These are phyloP conservation scores for Thuja plicata DNA, from an alignment of 83 land plant genomes.

Conservation along the genomic window DNA sequence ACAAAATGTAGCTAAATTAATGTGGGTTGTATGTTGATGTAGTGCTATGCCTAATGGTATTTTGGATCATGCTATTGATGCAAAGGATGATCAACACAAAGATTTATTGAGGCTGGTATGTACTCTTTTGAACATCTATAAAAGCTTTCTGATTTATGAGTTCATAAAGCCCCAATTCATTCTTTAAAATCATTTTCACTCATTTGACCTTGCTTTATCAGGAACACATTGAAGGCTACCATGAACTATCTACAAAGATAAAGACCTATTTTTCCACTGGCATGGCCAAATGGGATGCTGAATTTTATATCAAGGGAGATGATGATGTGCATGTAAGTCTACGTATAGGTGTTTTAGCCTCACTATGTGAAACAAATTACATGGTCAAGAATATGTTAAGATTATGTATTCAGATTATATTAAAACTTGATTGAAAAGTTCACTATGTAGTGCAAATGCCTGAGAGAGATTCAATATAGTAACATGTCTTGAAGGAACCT, in stretches of 20 bases:
- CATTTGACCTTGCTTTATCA: slow-evolving; percentile 18
- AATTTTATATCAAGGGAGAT: too few species aligned
- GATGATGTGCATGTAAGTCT: slow-evolving; percentile 89
- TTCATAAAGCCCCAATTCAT: background rate
- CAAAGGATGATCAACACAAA: slow-evolving; percentile 48
- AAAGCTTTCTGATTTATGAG: background rate
- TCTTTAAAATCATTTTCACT: background rate
- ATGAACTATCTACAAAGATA: too few species aligned
- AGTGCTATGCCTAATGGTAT: slow-evolving; percentile 69
- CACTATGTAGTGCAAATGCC: background rate
- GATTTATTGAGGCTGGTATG: slow-evolving; percentile 71
- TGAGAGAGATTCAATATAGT: slow-evolving; percentile 11
- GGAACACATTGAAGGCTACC: too few species aligned
- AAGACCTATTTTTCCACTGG: too few species aligned
- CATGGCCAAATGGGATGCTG: too few species aligned
- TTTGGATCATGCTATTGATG: slow-evolving; percentile 51
- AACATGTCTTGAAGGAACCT: too few species aligned
- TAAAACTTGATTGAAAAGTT: background rate
- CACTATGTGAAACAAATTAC: background rate
- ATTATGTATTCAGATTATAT: background rate
- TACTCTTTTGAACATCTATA: slow-evolving; percentile 19
- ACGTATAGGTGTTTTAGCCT: slow-evolving; percentile 34
- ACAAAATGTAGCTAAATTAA: background rate
- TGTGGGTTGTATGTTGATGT: slow-evolving; percentile 15
- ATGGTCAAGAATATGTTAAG: background rate